Base-by-base conservation (phyloP, 495 filamentous ascomycete species). In the Hamigera avellanea region DNA sequence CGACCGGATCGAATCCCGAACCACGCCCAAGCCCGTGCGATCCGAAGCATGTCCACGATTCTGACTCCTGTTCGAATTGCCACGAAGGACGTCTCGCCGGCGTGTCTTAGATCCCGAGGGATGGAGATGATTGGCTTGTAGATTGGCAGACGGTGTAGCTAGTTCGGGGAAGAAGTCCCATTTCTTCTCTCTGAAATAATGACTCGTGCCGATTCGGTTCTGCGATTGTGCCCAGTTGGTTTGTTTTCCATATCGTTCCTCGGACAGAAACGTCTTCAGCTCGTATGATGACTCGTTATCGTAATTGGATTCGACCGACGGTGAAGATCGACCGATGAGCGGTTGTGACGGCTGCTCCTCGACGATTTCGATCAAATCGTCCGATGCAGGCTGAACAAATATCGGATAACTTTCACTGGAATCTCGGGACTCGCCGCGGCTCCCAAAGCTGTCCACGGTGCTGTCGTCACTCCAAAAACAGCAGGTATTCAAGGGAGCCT, bases 141-240 rank as follows among this genome's bases (percentile, higher is more conserved):
- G 41, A 6, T 19, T 41, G 10, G 48, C 40, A 1, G 56, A 56
- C 2, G 54, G 57, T 0, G 52, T 51, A 1, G 59, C 64, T 16
- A 68, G 30, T 40, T 68, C 64, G 5, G 64, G 64, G 44, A 68
- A 68, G 49, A 62, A 62, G 39, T 66, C 61, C 62, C 62, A 68
- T 38, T 63, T 66, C 46, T 68, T 68, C 27, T 68, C 64, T 8
- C 64, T 53, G 33, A 68, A 68, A 29, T 68, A 68, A 35, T 66
- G 64, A 28, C 56, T 68, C 1, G 58, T 48, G 1, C 57, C 60
- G 1, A 37, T 34, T 3, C 46, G 50, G 17, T 36, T 50, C 14
- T 45, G 43, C 5, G 17, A 10, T 13, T 10, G 14, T 9, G 32
- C 34, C 55, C 53, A 59, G 9, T 43, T 42, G 1, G 46, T 31